A percentile compares a stretch with the other conserved stretches of the same genome.
Conservation (phyloP, 2,329 filamentous ascomycete genomes). For the Diplodia seriata region DNA sequence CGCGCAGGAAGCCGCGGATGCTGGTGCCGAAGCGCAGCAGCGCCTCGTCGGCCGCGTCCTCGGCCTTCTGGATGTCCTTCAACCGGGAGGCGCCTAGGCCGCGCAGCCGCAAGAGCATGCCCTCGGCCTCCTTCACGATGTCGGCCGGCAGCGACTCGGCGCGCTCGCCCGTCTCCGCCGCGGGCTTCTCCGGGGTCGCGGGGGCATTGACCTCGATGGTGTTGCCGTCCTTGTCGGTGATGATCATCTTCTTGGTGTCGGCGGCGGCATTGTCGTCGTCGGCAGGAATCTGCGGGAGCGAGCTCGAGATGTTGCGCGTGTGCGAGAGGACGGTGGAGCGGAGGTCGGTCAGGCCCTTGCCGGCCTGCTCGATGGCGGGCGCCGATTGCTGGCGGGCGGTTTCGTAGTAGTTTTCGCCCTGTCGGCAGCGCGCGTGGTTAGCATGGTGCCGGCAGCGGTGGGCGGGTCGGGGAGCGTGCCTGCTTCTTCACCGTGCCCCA, state of each 20-base stretch:
- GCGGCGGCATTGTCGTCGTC: slow-evolving; percentile 36
- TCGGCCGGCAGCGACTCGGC: slow-evolving; percentile 57
- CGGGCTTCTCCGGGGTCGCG: slow-evolving; percentile 36
- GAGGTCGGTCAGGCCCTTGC: slow-evolving; percentile 74
- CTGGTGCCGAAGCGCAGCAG: slow-evolving; percentile 90
- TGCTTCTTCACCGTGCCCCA: slow-evolving; percentile 93
- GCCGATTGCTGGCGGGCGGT: slow-evolving; percentile 82
- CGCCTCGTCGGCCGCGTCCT: slow-evolving; percentile 95
- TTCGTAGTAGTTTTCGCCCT: slow-evolving; percentile 88
- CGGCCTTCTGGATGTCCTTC: slow-evolving; percentile 87
- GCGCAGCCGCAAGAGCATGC: slow-evolving; percentile 78
- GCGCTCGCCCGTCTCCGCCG: slow-evolving; percentile 45
- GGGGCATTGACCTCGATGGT: slow-evolving; percentile 29
- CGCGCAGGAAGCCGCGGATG: slow-evolving; percentile 85
- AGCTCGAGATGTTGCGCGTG: slow-evolving; percentile 68
- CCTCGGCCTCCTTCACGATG: slow-evolving; percentile 62
- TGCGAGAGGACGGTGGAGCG: slow-evolving; percentile 65
- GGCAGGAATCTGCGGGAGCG: slow-evolving; percentile 34
- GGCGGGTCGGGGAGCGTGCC: slow-evolving; percentile 56
- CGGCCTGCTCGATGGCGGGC: slow-evolving; percentile 79
- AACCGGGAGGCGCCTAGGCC: slow-evolving; percentile 80
- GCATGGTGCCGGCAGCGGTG: slow-evolving; percentile 27
- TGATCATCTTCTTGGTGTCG: slow-evolving; percentile 34
- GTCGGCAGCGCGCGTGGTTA: slow-evolving; percentile 24
- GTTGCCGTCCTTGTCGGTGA: slow-evolving; percentile 40